Evolutionary conservation across 2,329 filamentous ascomycete genomes (phyloP).

Genomic region (Endocalyx cinctus): DNA sequence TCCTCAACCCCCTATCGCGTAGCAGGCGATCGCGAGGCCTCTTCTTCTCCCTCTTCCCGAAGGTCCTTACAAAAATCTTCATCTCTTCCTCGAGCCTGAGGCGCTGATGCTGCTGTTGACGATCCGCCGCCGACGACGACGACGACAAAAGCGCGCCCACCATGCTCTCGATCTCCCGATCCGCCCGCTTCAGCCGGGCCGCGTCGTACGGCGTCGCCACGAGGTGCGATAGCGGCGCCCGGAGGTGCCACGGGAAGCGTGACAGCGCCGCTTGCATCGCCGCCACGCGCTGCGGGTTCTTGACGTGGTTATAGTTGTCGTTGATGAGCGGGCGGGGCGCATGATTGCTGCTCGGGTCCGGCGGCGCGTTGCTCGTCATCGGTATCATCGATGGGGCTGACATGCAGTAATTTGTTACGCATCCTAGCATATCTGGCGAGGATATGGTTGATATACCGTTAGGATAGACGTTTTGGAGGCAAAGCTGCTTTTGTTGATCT

Average conservation of each 20-base stretch:
- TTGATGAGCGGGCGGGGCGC: neutral
- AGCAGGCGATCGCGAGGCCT: conserved; percentile 80
- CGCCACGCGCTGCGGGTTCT: conserved; percentile 18
- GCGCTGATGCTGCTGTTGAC: conserved; percentile 22
- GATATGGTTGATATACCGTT: too few relatives aligned
- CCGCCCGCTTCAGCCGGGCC: conserved; percentile 42
- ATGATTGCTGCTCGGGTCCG: conserved; percentile 1
- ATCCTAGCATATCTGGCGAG: neutral
- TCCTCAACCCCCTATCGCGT: conserved; percentile 63
- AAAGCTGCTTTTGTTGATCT: too few relatives aligned
- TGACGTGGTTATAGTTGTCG: conserved; percentile 13
- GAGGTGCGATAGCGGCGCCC: conserved; percentile 39
- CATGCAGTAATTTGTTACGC: too few relatives aligned
- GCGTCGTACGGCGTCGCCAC: conserved; percentile 46
- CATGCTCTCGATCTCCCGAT: conserved; percentile 41
- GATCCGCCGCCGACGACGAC: too few relatives aligned
- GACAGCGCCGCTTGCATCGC: conserved; percentile 30
- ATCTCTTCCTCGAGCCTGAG: conserved; percentile 29
- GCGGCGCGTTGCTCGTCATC: too few relatives aligned
- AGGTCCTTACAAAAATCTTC: conserved; percentile 46
- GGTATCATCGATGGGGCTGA: too few relatives aligned
- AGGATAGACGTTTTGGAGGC: too few relatives aligned
- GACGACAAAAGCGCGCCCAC: too few relatives aligned
- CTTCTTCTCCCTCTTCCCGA: conserved; percentile 64
- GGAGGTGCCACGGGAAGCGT: conserved; percentile 36